phyloP scores from a whole-genome alignment of 208 protist species.

The Lotmaria passim region DNA sequence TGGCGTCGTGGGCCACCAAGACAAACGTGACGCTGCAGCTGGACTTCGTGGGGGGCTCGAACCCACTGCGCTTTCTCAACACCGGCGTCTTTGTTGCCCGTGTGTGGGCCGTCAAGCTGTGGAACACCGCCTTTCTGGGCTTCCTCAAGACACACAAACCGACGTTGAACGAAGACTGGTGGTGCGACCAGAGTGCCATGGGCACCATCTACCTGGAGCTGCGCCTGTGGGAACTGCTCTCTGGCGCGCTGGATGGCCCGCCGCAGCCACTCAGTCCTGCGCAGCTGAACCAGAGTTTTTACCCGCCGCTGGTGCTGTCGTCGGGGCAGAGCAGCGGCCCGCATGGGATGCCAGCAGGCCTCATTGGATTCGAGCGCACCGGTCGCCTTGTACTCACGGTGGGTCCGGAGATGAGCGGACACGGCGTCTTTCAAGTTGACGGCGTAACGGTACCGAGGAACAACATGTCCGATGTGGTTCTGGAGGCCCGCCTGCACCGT shows the following conservation, averaged over 20 bases:
- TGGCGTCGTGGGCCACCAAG: not conserved
- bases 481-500: not conserved
- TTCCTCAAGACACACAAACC: conserved; percentile 8
- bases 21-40: conserved; percentile 3
- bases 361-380: conserved; percentile 3
- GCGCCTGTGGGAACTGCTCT: conserved; percentile 12
- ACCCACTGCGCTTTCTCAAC: conserved; percentile 7
- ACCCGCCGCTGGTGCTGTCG: conserved; percentile 9
- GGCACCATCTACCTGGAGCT: conserved; percentile 11
- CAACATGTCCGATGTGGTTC: conserved; percentile 6
- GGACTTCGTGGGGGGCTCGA: not conserved
- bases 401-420: conserved; percentile 7
- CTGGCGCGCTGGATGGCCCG: conserved; percentile 3
- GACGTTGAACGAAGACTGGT: not conserved
- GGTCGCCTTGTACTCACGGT: conserved; percentile 15
- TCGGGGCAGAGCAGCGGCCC: conserved; percentile 4
- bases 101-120: conserved; percentile 17
- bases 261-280: not conserved
- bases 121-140: conserved; percentile 8
- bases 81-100: conserved; percentile 13
- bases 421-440: conserved; percentile 8
- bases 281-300: not conserved
- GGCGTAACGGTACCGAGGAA: not conserved
- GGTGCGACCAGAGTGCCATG: conserved; percentile 19
- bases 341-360: conserved; percentile 9